Percentiles rank a stretch among this genome's conserved stretches.
Evolutionary conservation across 2,329 filamentous ascomycete genomes (phyloP).

Genomic region (Macroventuria anomochaeta): DNA sequence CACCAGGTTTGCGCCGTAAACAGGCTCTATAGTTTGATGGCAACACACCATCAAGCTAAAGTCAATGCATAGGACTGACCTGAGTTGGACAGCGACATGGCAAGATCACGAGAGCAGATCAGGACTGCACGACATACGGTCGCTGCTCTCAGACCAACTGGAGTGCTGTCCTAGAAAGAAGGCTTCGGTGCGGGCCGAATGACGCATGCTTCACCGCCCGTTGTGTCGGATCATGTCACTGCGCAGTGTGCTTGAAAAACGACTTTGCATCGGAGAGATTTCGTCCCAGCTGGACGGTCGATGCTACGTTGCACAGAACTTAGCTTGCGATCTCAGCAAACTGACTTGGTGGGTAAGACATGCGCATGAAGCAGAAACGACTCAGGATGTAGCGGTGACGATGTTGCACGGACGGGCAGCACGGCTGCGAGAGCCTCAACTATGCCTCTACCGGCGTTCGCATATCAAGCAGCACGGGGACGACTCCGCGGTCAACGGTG

Average conservation of each 20-base stretch:
- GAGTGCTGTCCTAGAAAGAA: slow-evolving; percentile 4
- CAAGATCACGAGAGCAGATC: neutral
- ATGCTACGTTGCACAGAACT: slow-evolving; percentile 4
- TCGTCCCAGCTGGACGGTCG: slow-evolving; percentile 2
- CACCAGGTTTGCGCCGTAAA: neutral
- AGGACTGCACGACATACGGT: neutral
- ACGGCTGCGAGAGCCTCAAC: neutral
- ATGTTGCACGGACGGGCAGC: neutral
- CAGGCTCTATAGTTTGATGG: neutral
- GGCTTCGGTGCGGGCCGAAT: slow-evolving; percentile 18
- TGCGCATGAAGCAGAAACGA: neutral
- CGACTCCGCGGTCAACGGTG: neutral
- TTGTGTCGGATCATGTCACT: slow-evolving; percentile 13
- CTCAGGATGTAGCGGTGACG: neutral
- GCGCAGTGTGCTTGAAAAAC: neutral
- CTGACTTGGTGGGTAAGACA: neutral
- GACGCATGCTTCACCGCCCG: slow-evolving; percentile 15
- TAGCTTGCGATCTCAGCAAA: neutral
- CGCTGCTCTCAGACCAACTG: neutral
- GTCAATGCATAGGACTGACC: neutral
- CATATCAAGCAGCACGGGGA: neutral
- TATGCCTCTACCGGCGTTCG: neutral
- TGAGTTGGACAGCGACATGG: neutral
- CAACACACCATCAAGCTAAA: neutral
- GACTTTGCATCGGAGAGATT: slow-evolving; percentile 11